These are phyloP conservation scores for Puccinia coronata DNA, from an alignment of 1,284 basidiomycete species.

Conservation along the genomic window DNA sequence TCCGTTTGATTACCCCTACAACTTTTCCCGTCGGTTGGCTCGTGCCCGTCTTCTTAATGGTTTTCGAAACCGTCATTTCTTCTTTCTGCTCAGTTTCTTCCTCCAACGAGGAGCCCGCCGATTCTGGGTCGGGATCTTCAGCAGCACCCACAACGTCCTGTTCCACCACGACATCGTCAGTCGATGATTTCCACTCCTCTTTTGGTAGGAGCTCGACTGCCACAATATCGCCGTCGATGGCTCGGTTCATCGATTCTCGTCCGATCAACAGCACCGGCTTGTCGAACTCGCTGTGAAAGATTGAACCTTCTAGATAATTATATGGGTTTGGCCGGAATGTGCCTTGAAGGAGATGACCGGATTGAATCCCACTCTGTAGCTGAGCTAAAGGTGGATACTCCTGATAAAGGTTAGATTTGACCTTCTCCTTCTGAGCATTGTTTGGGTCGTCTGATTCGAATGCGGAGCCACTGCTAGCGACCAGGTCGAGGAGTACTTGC, in stretches of 20 bases:
- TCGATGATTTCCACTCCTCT: slow-evolving; percentile 87
- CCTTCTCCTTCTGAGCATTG: slow-evolving; percentile 10
- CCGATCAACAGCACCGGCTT: slow-evolving; percentile 85
- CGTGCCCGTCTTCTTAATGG: neutral
- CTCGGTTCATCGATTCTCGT: slow-evolving; percentile 90
- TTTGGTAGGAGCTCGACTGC: slow-evolving; percentile 85
- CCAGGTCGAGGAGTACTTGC: slow-evolving; percentile 72
- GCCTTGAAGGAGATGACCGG: slow-evolving; percentile 81
- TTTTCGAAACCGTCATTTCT: slow-evolving; percentile 59
- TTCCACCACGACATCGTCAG: slow-evolving; percentile 78
- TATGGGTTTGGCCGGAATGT: slow-evolving; percentile 94
- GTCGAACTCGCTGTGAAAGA: slow-evolving; percentile 70
- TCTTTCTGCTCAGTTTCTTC: slow-evolving; percentile 50
- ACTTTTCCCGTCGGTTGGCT: slow-evolving; percentile 47
- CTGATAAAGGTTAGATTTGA: slow-evolving; percentile 53
- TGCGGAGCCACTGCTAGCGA: slow-evolving; percentile 66
- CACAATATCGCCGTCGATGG: slow-evolving; percentile 90
- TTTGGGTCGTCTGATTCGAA: slow-evolving; percentile 57
- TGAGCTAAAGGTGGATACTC: slow-evolving; percentile 79
- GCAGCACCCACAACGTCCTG: slow-evolving; percentile 74
- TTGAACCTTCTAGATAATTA: slow-evolving; percentile 92
- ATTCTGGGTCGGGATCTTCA: slow-evolving; percentile 73
- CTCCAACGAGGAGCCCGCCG: slow-evolving; percentile 21
- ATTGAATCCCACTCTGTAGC: slow-evolving; percentile 79
- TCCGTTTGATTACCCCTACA: slow-evolving; percentile 39